Base-by-base conservation (phyloP, 306 rosid genomes). In the Clitoria ternatea region DNA sequence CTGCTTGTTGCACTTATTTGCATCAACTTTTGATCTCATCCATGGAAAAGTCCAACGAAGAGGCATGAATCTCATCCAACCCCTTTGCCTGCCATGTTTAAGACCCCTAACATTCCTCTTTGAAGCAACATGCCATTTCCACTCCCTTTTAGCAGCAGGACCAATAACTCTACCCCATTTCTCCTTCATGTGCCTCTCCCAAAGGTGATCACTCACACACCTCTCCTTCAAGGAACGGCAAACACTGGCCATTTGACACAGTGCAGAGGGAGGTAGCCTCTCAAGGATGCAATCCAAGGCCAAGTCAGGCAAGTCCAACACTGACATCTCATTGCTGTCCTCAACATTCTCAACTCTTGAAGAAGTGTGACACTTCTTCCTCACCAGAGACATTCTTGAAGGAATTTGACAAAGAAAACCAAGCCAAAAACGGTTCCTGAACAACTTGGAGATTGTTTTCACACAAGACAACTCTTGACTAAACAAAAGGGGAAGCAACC, bases 261-360 rank as follows among this genome's bases (percentile, higher is more conserved):
- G 86, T 4, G 87, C 59, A 19, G 80, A 61, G 1, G 92, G 90
- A 7, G 97, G 90, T 1, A 90, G 86, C 72, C 69, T 84, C 66
- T 81, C 92, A 13, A 90, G 89, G 77, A 90, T 90, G 86, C 92
- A 83, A 81, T 90, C 95, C 80, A 90, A 78, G 3, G 54, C 92
- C 74, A 86, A 49, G 36, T 88, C 97, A 3, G 97, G 97, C 82
- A 90, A 81, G 72, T 90, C 97, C 78, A 90, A 60, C 35, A 90
- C 77, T 29, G 88, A 82, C 70, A 81, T 6, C 71, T 63, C 79
- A 18, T 53, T 68, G 15, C 53, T 70, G 2, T 87, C 86, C 69
- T 83, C 92, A n/a, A 81, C 87, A 66, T 87, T 81, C 77, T 87
- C 90, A 23, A 81, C 84, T 82, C 79, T 87, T 30, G 83, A 75